Evolutionary conservation across 495 filamentous ascomycete genomes (phyloP), one percentile per base, ranked within the genome.

Genomic region (Ascobolus immersus): DNA sequence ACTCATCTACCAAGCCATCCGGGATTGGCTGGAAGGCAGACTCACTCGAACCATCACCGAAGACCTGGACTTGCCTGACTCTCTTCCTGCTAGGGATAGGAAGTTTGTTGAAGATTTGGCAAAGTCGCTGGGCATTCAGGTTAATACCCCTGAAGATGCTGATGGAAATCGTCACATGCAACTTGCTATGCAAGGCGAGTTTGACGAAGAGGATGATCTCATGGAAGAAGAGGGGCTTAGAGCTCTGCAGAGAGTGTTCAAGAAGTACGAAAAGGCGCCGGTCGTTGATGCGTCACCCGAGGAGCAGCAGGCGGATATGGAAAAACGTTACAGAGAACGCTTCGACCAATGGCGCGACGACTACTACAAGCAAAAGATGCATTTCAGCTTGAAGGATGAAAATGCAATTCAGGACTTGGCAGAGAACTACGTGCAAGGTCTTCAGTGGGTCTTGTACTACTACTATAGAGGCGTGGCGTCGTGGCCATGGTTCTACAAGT

Each of bases 371-470:
- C 57, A 60, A n/a, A 94, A 93, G 47, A 86, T 91, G 41, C 75
- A 67, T 24, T 94, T 82, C 76, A 71, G 72, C n/a, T 58, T 73
- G 12, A 71, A 82, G 28, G 75, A 81, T 45, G 68, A 90, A 30
- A 60, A 69, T 13, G 78, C 91, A 47, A 61, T 94, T 48, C 69
- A 60, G 26, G 72, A 77, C 39, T 58, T 99, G 40, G 69, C 77
- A 1, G 79, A 91, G 54, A 99, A 94, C 56, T 99, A 99, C 51
- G 75, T 99, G 4, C 77, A 94, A 57, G 89, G 89, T 18, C 55
- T 99, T 32, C 89, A 99, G 47, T 99, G 89, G 89, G 89, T 99
- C 21, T 57, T 99, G 23, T 92, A 73, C 54, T 96, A 96, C 55
- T 99, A 99, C 49, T 94, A 99, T 49, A 71, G 75, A 34, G 86